phyloP scores from a whole-genome alignment of 768 basidiomycete species.

The Tylopilus sp. region DNA sequence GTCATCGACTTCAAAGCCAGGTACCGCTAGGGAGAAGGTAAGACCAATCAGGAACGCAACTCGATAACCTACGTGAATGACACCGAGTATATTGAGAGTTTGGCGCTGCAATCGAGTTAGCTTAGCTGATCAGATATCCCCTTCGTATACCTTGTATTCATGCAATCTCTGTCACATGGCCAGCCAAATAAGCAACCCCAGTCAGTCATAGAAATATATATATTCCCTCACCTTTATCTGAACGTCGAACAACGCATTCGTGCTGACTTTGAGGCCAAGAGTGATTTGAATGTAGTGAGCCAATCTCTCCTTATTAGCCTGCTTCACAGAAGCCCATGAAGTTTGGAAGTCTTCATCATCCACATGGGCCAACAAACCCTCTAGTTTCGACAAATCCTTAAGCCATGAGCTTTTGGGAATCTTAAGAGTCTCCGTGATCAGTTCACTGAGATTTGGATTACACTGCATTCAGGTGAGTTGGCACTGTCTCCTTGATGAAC shows the following conservation, averaged over 20 bases:
- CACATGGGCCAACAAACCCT: slow-evolving; percentile 67
- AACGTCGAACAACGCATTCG: slow-evolving; percentile 84
- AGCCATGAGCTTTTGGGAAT: slow-evolving; percentile 78
- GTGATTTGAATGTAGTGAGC: slow-evolving; percentile 71
- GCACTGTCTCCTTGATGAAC: neutral
- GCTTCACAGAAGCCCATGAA: slow-evolving; percentile 84
- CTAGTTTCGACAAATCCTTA: slow-evolving; percentile 75
- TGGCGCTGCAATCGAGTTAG: slow-evolving; percentile 58
- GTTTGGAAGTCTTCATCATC: slow-evolving; percentile 74
- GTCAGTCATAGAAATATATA: neutral
- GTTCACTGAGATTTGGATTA: slow-evolving; percentile 81
- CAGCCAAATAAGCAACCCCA: slow-evolving; percentile 2
- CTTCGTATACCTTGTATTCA: slow-evolving; percentile 71
- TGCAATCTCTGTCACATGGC: slow-evolving; percentile 64
- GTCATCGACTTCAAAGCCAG: slow-evolving; percentile 75
- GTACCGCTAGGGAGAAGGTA: slow-evolving; percentile 58
- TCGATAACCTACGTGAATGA: slow-evolving; percentile 63
- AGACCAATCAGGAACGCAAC: neutral
- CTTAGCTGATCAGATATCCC: neutral
- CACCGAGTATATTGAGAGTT: slow-evolving; percentile 89
- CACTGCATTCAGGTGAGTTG: slow-evolving; percentile 44
- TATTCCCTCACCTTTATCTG: slow-evolving; percentile 70
- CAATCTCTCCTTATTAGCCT: slow-evolving; percentile 85
- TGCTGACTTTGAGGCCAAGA: slow-evolving; percentile 68
- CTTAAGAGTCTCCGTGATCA: slow-evolving; percentile 81